These are phyloP conservation scores for Agapanthus africanus DNA, from an alignment of 106 monocot genomes.

Conservation along the genomic window DNA sequence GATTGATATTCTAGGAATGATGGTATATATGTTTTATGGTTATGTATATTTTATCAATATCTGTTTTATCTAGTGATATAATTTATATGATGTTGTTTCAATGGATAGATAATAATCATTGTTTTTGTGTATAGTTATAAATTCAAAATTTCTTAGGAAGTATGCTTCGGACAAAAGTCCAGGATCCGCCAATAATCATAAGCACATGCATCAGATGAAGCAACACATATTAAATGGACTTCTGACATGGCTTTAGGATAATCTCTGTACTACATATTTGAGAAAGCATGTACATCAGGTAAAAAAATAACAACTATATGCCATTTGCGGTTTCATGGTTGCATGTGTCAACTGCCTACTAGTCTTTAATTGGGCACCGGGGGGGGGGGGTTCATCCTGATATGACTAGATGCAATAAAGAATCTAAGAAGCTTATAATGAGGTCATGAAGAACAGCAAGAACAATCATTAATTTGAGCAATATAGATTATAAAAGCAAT, in stretches of 20 bases:
- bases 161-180: too few species aligned
- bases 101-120: too few species aligned
- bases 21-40: too few species aligned
- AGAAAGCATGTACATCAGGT: background rate
- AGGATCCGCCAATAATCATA: too few species aligned
- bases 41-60: too few species aligned
- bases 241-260: background rate
- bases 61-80: too few species aligned
- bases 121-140: too few species aligned
- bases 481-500: background rate
- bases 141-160: too few species aligned
- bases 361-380: too few species aligned
- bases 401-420: background rate
- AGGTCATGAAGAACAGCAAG: background rate
- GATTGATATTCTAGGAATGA: too few species aligned
- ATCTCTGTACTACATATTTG: background rate
- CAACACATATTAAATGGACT: background rate
- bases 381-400: background rate
- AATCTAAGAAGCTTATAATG: background rate
- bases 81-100: too few species aligned
- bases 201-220: too few species aligned
- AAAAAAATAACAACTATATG: background rate
- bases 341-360: background rate
- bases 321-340: background rate
- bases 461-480: background rate